A percentile compares a stretch with the other conserved stretches of the same genome.
These are phyloP conservation scores for Cylindrotheca fusiformis DNA, from an alignment of 108 stramenopile genomes.

Conservation along the genomic window DNA sequence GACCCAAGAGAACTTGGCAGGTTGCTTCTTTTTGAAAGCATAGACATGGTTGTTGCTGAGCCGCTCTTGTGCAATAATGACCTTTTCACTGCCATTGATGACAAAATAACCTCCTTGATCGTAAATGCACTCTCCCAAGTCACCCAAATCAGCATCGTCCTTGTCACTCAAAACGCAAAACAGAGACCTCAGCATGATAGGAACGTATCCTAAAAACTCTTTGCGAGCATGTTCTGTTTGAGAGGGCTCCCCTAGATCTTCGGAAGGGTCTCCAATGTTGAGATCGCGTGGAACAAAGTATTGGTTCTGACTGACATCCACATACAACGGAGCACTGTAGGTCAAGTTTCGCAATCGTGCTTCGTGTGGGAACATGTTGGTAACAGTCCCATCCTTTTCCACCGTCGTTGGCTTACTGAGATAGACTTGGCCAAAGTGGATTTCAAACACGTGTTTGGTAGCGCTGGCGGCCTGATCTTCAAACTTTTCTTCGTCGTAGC, in stretches of 20 bases:
- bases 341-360: conserved; percentile 96
- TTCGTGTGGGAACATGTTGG: conserved; percentile 98
- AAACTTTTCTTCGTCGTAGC: conserved; percentile 71
- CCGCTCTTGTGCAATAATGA: conserved; percentile 98
- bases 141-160: conserved; percentile 92
- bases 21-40: conserved; percentile 96
- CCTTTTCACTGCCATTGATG: conserved; percentile 99
- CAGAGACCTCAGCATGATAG: conserved; percentile 94
- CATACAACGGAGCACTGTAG: conserved; percentile 94
- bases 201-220: conserved; percentile 95
- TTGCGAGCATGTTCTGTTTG: conserved; percentile 78
- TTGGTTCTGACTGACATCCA: conserved; percentile 85
- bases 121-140: conserved; percentile 98
- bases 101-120: conserved; percentile 99
- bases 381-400: conserved; percentile 89
- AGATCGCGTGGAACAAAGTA: conserved; percentile 71
- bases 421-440: conserved; percentile 97
- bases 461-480: conserved; percentile 51
- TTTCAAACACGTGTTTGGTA: conserved; percentile 79
- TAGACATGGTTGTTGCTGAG: conserved; percentile 99
- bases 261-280: conserved; percentile 73
- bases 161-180: conserved; percentile 95
- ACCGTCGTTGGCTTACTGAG: conserved; percentile 88
- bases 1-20: conserved; percentile 94
- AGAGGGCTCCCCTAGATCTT: conserved; percentile 77